Conservation (phyloP, 176 grass and related monocot species). For the Eragrostis nindensis region DNA sequence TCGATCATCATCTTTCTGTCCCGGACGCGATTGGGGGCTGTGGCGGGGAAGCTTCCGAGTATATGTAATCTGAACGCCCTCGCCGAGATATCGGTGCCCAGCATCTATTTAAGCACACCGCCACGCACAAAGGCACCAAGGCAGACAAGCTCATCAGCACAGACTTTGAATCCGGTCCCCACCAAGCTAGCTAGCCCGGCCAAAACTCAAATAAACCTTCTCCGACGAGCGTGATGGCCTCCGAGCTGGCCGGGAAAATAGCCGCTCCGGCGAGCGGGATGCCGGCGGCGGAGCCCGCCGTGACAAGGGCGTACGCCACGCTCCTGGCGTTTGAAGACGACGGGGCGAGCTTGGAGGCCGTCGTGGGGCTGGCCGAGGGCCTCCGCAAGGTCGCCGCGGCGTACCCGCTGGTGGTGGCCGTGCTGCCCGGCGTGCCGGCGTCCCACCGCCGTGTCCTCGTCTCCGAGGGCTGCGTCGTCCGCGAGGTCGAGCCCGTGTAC, state of each 20-base stretch:
- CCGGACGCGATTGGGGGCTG: too few relatives aligned
- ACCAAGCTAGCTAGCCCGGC: too few relatives aligned
- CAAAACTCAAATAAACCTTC: too few relatives aligned
- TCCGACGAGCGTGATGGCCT: conserved; percentile 50
- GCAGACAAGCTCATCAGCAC: too few relatives aligned
- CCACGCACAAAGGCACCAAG: too few relatives aligned
- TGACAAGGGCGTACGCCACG: conserved; percentile 61
- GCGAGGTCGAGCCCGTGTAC: conserved; percentile 79
- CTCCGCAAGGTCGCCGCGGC: conserved; percentile 56
- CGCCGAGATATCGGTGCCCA: too few relatives aligned
- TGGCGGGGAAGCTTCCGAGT: too few relatives aligned
- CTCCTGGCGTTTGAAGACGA: conserved; percentile 74
- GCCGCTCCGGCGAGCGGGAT: neutral
- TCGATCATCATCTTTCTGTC: too few relatives aligned
- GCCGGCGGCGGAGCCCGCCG: neutral
- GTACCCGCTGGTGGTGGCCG: conserved; percentile 74
- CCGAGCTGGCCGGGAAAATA: conserved; percentile 39
- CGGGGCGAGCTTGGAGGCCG: conserved; percentile 68
- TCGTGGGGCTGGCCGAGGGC: conserved; percentile 73
- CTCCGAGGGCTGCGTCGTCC: conserved; percentile 73
- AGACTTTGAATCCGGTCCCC: too few relatives aligned
- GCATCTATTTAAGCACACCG: too few relatives aligned
- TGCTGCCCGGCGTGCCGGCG: conserved; percentile 77
- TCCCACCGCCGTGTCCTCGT: conserved; percentile 60
- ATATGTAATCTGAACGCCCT: too few relatives aligned